A percentile compares a stretch with the other conserved stretches of the same genome.
Conservation (phyloP, 192 early-diverging fungal species). For the Funneliformis geosporum region DNA sequence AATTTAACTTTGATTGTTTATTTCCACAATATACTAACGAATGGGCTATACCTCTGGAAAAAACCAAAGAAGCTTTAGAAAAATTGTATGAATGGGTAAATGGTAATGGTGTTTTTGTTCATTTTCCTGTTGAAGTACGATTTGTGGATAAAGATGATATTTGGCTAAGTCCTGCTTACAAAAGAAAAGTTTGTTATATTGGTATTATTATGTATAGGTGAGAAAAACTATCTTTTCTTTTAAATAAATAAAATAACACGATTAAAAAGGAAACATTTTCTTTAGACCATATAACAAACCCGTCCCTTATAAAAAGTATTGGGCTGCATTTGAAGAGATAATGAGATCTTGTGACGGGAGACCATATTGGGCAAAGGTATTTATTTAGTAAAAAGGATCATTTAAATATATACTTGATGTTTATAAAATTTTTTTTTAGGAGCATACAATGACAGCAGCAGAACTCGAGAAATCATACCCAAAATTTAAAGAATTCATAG, state of each 20-base stretch:
- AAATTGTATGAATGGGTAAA: slow-evolving; percentile 58
- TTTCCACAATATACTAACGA: slow-evolving; percentile 73
- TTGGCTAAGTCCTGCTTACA: slow-evolving; percentile 72
- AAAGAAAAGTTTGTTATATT: slow-evolving; percentile 68
- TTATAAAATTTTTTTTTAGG: slow-evolving; percentile 33
- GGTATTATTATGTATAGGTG: slow-evolving; percentile 74
- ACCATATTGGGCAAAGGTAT: slow-evolving; percentile 79
- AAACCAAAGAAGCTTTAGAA: slow-evolving; percentile 55
- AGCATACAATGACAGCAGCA: slow-evolving; percentile 57
- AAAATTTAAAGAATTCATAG: slow-evolving; percentile 58
- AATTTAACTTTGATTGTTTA: slow-evolving; percentile 72
- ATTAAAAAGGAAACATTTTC: background rate
- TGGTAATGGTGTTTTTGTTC: slow-evolving; percentile 48
- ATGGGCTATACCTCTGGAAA: slow-evolving; percentile 72
- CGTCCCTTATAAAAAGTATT: slow-evolving; percentile 73
- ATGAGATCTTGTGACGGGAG: slow-evolving; percentile 66
- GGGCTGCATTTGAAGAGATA: slow-evolving; percentile 69
- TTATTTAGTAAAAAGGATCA: no score
- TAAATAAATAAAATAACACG: no score
- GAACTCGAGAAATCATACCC: slow-evolving; percentile 63
- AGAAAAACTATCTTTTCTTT: background rate
- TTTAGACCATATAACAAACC: slow-evolving; percentile 65
- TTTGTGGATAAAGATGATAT: slow-evolving; percentile 68
- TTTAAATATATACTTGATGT: no score
- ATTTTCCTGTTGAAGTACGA: slow-evolving; percentile 74